phyloP scores from a whole-genome alignment of 208 protist genomes.

The Acanthamoeba divionensis region DNA sequence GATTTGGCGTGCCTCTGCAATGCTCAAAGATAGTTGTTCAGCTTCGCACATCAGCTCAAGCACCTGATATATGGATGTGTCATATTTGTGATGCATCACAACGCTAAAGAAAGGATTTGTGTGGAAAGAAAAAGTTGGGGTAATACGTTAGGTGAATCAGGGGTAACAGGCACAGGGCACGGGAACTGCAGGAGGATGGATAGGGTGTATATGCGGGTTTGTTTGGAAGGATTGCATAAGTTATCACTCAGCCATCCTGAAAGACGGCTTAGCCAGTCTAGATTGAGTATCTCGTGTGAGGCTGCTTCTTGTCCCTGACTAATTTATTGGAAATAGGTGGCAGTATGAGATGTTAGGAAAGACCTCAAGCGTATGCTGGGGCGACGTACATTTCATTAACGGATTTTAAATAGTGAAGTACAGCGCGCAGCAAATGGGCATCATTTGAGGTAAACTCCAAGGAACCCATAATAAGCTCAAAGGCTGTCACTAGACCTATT shows the following conservation, averaged over 20 bases:
- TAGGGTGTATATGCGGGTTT: neutral
- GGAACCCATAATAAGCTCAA: no score
- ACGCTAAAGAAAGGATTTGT: no score
- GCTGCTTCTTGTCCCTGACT: no score
- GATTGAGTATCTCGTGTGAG: neutral
- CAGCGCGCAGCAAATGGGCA: neutral
- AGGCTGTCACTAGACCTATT: no score
- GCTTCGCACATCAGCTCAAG: conserved; percentile 34
- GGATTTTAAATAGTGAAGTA: neutral
- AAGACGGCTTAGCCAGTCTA: neutral
- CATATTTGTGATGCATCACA: no score
- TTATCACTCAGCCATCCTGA: neutral
- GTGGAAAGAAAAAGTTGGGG: neutral
- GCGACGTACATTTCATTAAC: neutral
- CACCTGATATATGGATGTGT: neutral
- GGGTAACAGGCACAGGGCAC: neutral
- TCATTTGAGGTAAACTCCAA: no score
- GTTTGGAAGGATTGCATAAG: neutral
- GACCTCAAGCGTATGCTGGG: neutral
- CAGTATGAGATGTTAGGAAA: no score
- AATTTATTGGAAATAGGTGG: no score
- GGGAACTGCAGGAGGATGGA: conserved; percentile 20
- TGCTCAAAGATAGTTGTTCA: neutral
- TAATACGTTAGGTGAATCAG: neutral
- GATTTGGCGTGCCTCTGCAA: conserved; percentile 2